phyloP scores from a whole-genome alignment of 768 basidiomycete species.

The Phaeotremella skinneri region DNA sequence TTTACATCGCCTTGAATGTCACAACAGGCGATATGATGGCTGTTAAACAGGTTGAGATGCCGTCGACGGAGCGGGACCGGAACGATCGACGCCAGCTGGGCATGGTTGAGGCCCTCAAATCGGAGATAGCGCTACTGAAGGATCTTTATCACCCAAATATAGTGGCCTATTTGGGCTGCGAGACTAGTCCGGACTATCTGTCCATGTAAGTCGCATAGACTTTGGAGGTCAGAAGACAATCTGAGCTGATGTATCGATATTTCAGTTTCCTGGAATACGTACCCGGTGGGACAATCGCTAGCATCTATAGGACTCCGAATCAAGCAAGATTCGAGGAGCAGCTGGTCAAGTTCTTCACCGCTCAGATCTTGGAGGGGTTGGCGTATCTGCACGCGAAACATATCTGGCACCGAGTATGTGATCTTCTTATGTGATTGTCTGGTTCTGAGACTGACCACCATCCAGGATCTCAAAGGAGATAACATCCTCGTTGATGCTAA shows the following conservation, averaged over 20 bases:
- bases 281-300: slow-evolving; percentile 91
- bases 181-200: slow-evolving; percentile 78
- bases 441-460: not conserved
- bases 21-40: slow-evolving; percentile 99
- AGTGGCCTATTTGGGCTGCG: slow-evolving; percentile 87
- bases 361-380: slow-evolving; percentile 84
- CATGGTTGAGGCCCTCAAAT: slow-evolving; percentile 84
- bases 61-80: slow-evolving; percentile 84
- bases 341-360: slow-evolving; percentile 87
- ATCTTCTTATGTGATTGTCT: not conserved
- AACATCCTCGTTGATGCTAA: slow-evolving; percentile 93
- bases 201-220: slow-evolving; percentile 79
- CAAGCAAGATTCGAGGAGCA: slow-evolving; percentile 90
- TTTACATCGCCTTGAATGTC: slow-evolving; percentile 92
- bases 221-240: slow-evolving; percentile 3
- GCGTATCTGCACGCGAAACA: slow-evolving; percentile 88
- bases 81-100: slow-evolving; percentile 77
- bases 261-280: slow-evolving; percentile 96
- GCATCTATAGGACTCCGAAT: slow-evolving; percentile 66
- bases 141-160: slow-evolving; percentile 96
- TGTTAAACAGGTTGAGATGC: slow-evolving; percentile 97
- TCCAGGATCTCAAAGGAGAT: slow-evolving; percentile 91
- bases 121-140: slow-evolving; percentile 92
- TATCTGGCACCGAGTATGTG: slow-evolving; percentile 81
- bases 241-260: slow-evolving; percentile 26